These are phyloP conservation scores for Lathyrus aphaca DNA, from an alignment of 306 rosid genomes.

Conservation along the genomic window DNA sequence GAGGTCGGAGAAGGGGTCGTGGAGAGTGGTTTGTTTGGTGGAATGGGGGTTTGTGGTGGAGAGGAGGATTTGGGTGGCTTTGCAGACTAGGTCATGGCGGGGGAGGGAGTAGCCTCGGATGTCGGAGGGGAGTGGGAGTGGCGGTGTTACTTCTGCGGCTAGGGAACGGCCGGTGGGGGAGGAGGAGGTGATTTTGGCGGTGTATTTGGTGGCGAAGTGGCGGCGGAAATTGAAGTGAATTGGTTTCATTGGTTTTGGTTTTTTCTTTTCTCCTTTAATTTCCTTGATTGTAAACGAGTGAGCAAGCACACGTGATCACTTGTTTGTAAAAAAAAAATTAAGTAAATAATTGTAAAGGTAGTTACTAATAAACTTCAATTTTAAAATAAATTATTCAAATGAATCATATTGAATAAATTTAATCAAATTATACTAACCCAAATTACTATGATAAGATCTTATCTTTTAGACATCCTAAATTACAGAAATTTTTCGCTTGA, in stretches of 20 bases:
- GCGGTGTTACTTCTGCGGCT: slow-evolving; percentile 70
- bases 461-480: no score
- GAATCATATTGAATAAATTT: no score
- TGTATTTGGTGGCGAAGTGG: slow-evolving; percentile 74
- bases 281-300: no score
- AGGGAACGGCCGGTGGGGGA: slow-evolving; percentile 73
- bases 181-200: slow-evolving; percentile 75
- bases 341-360: no score
- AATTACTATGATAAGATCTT: no score
- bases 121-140: slow-evolving; percentile 64
- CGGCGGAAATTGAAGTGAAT: slow-evolving; percentile 41
- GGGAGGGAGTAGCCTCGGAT: slow-evolving; percentile 75
- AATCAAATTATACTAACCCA: no score
- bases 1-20: slow-evolving; percentile 81
- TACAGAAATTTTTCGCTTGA: no score
- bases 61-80: slow-evolving; percentile 79
- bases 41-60: slow-evolving; percentile 17
- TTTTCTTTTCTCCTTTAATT: no score
- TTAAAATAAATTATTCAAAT: no score
- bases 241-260: slow-evolving; percentile 40
- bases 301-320: no score
- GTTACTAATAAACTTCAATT: no score
- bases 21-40: slow-evolving; percentile 24
- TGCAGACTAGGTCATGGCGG: slow-evolving; percentile 80
- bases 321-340: no score